Conservation (phyloP, 2,329 filamentous ascomycete genomes). For the Elsinoe ampelina region DNA sequence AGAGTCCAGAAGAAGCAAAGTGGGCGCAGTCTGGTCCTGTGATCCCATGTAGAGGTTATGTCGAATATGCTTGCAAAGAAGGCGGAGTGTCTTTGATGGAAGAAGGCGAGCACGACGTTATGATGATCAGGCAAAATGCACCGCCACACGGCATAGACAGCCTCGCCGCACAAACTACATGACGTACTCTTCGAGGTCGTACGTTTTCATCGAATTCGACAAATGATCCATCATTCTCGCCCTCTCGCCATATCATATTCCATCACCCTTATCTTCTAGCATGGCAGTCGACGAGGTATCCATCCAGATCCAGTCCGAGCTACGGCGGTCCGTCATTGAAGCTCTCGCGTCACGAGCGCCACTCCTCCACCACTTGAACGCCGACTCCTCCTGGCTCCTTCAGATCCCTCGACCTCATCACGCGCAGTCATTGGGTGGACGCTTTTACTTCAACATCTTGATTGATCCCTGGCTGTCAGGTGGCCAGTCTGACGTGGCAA, state of each 20-base stretch:
- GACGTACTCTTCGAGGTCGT: too few species aligned
- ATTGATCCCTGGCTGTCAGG: slow-evolving; percentile 58
- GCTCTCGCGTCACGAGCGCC: slow-evolving; percentile 38
- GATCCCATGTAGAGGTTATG: neutral
- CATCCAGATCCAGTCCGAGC: slow-evolving; percentile 35
- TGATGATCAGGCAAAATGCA: slow-evolving; percentile 9
- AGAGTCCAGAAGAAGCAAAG: neutral
- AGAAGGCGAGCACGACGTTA: neutral
- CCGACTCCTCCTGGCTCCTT: slow-evolving; percentile 59
- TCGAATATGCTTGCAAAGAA: neutral
- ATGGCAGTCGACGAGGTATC: slow-evolving; percentile 23
- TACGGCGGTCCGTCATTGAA: slow-evolving; percentile 32
- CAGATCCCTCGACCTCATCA: slow-evolving; percentile 49
- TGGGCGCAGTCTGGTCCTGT: neutral
- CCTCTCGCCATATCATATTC: too few species aligned
- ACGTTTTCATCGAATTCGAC: too few species aligned
- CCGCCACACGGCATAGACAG: slow-evolving; percentile 3
- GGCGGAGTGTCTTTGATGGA: neutral
- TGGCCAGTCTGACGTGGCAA: slow-evolving; percentile 52
- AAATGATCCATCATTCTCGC: too few species aligned
- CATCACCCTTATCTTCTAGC: neutral
- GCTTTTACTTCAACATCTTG: slow-evolving; percentile 53
- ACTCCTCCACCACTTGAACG: slow-evolving; percentile 56
- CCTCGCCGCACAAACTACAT: neutral
- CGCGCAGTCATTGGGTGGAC: slow-evolving; percentile 34